A percentile compares a stretch with the other conserved stretches of the same genome.
Conservation (phyloP, 345 rosid species). For the Turnera subulata region DNA sequence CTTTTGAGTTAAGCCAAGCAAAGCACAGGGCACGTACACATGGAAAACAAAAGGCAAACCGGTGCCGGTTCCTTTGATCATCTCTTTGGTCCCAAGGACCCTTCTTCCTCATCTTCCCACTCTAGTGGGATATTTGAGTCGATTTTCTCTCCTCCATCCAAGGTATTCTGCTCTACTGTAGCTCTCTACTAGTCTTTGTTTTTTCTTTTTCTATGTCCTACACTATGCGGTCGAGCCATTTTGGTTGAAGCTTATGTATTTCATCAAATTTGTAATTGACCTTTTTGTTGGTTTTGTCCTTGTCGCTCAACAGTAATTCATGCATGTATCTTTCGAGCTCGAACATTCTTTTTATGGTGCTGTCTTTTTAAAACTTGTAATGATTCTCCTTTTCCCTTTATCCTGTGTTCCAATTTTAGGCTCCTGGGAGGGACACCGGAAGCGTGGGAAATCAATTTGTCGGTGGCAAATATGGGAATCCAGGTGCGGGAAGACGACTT, state of each 20-base stretch:
- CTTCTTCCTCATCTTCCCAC: conserved; percentile 34
- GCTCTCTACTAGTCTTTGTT: not conserved
- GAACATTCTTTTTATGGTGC: too few species aligned
- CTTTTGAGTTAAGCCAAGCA: not conserved
- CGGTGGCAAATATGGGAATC: conserved; percentile 37
- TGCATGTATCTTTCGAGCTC: too few species aligned
- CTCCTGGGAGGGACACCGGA: conserved; percentile 27
- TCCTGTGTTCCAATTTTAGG: conserved; percentile 26
- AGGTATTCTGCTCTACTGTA: conserved; percentile 37
- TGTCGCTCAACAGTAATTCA: too few species aligned
- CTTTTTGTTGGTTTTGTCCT: too few species aligned
- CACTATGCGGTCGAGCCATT: too few species aligned
- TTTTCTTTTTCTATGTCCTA: not conserved
- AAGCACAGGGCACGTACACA: too few species aligned
- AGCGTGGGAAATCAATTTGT: conserved; percentile 34
- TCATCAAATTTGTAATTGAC: too few species aligned
- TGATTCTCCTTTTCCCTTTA: too few species aligned
- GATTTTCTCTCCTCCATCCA: conserved; percentile 49
- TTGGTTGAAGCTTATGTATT: too few species aligned
- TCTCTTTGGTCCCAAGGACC: conserved; percentile 53
- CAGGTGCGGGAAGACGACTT: conserved; percentile 30
- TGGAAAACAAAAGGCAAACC: conserved; percentile 32
- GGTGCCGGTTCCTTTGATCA: conserved; percentile 43
- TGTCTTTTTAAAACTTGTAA: too few species aligned
- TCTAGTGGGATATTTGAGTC: conserved; percentile 38